Evolutionary conservation across 1,139 yeast species (phyloP).

Genomic region (Geotrichum cucujoidarum): DNA sequence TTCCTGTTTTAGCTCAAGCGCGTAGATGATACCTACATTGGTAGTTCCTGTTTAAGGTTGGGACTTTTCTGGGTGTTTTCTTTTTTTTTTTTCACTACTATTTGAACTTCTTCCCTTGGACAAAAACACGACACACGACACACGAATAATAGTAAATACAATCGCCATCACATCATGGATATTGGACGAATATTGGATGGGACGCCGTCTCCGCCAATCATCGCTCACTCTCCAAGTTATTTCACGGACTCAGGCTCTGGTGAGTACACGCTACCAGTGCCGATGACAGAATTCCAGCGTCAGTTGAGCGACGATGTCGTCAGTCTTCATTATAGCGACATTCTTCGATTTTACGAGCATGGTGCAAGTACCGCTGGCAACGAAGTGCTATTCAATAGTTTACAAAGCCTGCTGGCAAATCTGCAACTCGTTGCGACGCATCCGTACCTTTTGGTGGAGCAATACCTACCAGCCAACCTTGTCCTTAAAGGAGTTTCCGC

Average conservation of each 20-base stretch:
- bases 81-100: not conserved
- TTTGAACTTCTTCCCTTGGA: not conserved
- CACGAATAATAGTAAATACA: not conserved
- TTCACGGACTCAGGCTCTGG: constrained; percentile 17
- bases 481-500: constrained; percentile 71
- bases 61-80: not conserved
- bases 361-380: constrained; percentile 32
- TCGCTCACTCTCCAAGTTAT: constrained; percentile 35
- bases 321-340: constrained; percentile 85
- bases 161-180: constrained; percentile 55
- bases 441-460: constrained; percentile 79
- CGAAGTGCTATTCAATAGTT: constrained; percentile 47
- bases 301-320: constrained; percentile 89
- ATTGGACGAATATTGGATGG: constrained; percentile 71
- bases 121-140: not conserved
- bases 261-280: constrained; percentile 77
- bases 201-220: constrained; percentile 78
- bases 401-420: constrained; percentile 68
- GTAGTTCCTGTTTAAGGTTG: not conserved
- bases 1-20: too few species aligned
- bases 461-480: constrained; percentile 79
- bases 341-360: constrained; percentile 78
- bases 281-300: constrained; percentile 83
- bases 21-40: too few species aligned
- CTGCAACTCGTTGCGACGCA: constrained; percentile 80